A percentile compares a stretch with the other conserved stretches of the same genome.
Conservation (phyloP, 2,329 filamentous ascomycete genomes). For the Onygenales sp. region DNA sequence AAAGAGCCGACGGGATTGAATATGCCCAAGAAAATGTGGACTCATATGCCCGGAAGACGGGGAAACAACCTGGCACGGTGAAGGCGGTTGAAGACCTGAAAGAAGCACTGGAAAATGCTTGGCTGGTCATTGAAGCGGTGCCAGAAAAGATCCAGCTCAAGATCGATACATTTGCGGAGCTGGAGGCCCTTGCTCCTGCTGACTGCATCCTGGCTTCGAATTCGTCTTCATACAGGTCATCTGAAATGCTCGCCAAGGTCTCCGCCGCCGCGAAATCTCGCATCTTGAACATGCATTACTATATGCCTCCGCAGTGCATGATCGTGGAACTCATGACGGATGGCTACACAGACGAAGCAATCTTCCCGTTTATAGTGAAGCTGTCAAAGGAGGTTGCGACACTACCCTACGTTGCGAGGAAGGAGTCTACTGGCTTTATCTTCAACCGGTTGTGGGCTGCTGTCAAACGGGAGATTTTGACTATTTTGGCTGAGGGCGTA, state of each 20-base stretch:
- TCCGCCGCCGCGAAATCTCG: conserved; percentile 26
- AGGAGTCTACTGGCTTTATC: conserved; percentile 45
- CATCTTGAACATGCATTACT: conserved; percentile 44
- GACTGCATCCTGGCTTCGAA: conserved; percentile 45
- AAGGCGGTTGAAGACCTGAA: conserved; percentile 29
- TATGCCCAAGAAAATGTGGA: conserved; percentile 27
- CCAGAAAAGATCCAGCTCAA: conserved; percentile 44
- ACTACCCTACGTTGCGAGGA: conserved; percentile 33
- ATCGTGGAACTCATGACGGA: conserved; percentile 47
- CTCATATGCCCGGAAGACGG: conserved; percentile 20
- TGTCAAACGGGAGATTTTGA: conserved; percentile 44
- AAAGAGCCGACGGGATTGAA: conserved; percentile 18
- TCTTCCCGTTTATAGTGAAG: conserved; percentile 39
- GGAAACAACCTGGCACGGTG: conserved; percentile 20
- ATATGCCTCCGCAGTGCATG: conserved; percentile 38
- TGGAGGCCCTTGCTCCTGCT: conserved; percentile 32
- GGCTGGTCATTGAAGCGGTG: conserved; percentile 47
- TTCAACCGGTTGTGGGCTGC: conserved; percentile 51
- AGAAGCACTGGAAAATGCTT: conserved; percentile 36
- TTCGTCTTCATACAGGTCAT: conserved; percentile 44
- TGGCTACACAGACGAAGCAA: conserved; percentile 32
- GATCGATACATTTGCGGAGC: conserved; percentile 37
- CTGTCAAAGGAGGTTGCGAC: conserved; percentile 33
- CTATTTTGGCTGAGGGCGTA: conserved; percentile 43
- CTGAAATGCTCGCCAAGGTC: conserved; percentile 39